Conservation (phyloP, 495 filamentous ascomycete species). For the Pyronema omphalodes region DNA sequence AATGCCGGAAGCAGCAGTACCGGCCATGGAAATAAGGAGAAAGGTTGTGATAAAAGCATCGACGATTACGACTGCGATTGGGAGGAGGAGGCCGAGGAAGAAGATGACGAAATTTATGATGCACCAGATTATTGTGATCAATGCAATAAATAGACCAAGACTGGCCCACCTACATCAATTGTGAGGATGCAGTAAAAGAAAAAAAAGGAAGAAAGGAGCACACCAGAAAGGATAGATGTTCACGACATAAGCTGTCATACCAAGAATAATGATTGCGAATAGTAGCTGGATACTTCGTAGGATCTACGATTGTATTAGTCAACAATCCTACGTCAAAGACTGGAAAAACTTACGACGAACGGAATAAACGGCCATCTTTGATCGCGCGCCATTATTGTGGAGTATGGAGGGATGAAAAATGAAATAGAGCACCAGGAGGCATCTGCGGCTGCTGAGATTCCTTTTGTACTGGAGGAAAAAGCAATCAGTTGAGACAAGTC, state of each 20-base stretch:
- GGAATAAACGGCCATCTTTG: conserved; percentile 15
- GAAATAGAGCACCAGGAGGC: too few species aligned
- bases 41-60: conserved; percentile 16
- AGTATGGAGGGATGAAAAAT: not conserved
- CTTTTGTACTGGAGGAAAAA: too few species aligned
- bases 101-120: conserved; percentile 11
- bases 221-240: conserved; percentile 7
- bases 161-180: conserved; percentile 9
- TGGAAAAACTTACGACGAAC: not conserved
- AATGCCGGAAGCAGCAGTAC: conserved; percentile 4
- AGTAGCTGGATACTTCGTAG: conserved; percentile 11
- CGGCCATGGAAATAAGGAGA: conserved; percentile 17
- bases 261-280: conserved; percentile 9
- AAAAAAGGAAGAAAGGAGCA: not conserved
- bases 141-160: conserved; percentile 8
- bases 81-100: conserved; percentile 14
- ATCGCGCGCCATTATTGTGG: conserved; percentile 12
- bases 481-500: too few species aligned
- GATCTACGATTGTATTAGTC: not conserved
- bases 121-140: conserved; percentile 13
- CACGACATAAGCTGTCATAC: conserved; percentile 9
- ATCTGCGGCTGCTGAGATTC: too few species aligned
- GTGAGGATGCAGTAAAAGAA: not conserved
- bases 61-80: conserved; percentile 15
- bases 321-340: not conserved